Base-by-base conservation (phyloP, 2,329 filamentous ascomycete genomes). In the Colletotrichum destructivum region DNA sequence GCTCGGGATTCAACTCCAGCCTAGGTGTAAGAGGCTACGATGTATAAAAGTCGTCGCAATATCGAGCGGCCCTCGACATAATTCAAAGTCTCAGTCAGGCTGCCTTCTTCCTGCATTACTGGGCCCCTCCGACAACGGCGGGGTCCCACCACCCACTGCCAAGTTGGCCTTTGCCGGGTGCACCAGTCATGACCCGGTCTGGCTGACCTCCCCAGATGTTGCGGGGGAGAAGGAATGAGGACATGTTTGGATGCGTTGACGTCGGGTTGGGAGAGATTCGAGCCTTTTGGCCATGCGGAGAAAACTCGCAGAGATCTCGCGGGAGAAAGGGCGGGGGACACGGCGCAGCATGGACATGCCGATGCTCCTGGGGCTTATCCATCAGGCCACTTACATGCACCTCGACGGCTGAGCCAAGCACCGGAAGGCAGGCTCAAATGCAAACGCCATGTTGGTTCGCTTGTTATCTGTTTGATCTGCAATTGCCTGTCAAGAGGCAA, bases 91-190 rank as follows among this genome's bases (percentile, higher is more conserved):
- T 40, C 23, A 54, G 56, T 31, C 51, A 44, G 56, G 59, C 35
- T 52, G 38, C 26, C 26, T 46, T 64, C 23, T 61, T 16, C 67
- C 38, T 46, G 40, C 16, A 46, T 49, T 38, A 15, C 67, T 61
- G 62, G 7, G 55, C 62, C 62, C 67, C 62, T 71, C 68, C 68
- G 68, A 67, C 63, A 71, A 62, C 63, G 68, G 63, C 63, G 56
- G 23, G 64, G 69, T 9, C 51, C 59, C 69, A 65, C 62, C 64
- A 52, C 16, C 44, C 21, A 54, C 51, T 62, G 69, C 52, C 64
- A 68, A 71, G 64, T 62, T 67, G 57, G 59, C 11, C 40, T 56
- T 46, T 47, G 64, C 59, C 65, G 52, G 69, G 59, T 68, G 62
- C 69, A 71, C 49, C 63, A 71, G 64, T 71, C 68, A 71, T 68